These are phyloP conservation scores for Venturia pyrina DNA, from an alignment of 2,329 filamentous ascomycete species.

Conservation along the genomic window DNA sequence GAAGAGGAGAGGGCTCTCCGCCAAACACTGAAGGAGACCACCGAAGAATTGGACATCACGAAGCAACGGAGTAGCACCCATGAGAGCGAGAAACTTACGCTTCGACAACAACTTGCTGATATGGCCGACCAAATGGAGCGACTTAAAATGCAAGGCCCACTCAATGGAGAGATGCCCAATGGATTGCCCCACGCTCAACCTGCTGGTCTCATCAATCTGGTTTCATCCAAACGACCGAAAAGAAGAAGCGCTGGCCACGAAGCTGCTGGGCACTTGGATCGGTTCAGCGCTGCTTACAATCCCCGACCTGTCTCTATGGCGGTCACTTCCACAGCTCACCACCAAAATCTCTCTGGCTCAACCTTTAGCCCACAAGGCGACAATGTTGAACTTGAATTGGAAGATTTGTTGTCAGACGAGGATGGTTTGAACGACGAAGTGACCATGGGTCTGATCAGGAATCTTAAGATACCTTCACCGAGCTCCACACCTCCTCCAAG, in stretches of 20 bases:
- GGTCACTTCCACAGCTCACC: slow-evolving; percentile 52
- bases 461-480: slow-evolving; percentile 89
- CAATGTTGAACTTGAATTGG: slow-evolving; percentile 89
- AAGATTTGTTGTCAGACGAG: slow-evolving; percentile 87
- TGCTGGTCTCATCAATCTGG: slow-evolving; percentile 86
- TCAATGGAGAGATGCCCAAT: slow-evolving; percentile 59
- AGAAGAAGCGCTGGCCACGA: slow-evolving; percentile 84
- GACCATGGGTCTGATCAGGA: slow-evolving; percentile 88
- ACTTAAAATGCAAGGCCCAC: slow-evolving; percentile 66
- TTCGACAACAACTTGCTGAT: slow-evolving; percentile 81
- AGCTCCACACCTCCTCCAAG: slow-evolving; percentile 80
- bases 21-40: slow-evolving; percentile 71
- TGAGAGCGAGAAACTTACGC: slow-evolving; percentile 74
- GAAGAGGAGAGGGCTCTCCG: slow-evolving; percentile 83
- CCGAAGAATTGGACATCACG: slow-evolving; percentile 68
- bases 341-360: slow-evolving; percentile 62
- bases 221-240: slow-evolving; percentile 95
- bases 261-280: slow-evolving; percentile 64
- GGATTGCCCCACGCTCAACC: slow-evolving; percentile 43
- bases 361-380: slow-evolving; percentile 75
- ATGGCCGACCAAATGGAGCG: slow-evolving; percentile 87
- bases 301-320: slow-evolving; percentile 96
- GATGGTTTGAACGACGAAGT: slow-evolving; percentile 95
- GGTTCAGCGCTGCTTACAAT: slow-evolving; percentile 87
- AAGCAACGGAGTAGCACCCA: slow-evolving; percentile 64